These are phyloP conservation scores for Lenzites betulinus DNA, from an alignment of 768 basidiomycete species.

Conservation along the genomic window DNA sequence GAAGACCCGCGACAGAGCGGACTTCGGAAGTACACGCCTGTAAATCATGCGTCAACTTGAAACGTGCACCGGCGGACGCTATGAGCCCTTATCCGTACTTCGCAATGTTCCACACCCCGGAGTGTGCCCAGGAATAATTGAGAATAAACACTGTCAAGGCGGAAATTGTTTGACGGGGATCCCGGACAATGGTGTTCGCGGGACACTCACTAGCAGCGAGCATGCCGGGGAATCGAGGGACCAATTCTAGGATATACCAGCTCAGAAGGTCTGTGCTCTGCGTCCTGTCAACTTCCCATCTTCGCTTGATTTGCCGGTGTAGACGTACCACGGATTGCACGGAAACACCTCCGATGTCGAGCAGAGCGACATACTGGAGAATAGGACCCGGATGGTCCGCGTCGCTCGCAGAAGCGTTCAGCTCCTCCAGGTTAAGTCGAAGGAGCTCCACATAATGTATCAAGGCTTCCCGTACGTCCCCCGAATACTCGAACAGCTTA, in stretches of 20 bases:
- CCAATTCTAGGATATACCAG: conserved; percentile 66
- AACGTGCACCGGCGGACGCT: not conserved
- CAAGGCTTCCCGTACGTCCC: conserved; percentile 44
- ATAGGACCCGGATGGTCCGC: conserved; percentile 36
- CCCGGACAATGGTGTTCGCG: not conserved
- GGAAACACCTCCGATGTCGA: conserved; percentile 63
- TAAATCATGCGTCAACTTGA: conserved; percentile 14
- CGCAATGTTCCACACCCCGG: conserved; percentile 64
- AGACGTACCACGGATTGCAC: conserved; percentile 56
- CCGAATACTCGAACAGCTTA: conserved; percentile 41
- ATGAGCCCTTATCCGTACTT: conserved; percentile 46
- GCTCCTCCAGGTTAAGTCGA: conserved; percentile 52
- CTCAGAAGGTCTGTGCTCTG: conserved; percentile 63
- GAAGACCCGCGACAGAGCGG: conserved; percentile 62
- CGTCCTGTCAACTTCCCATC: conserved; percentile 15
- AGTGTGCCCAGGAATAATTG: conserved; percentile 76
- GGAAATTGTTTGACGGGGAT: not conserved
- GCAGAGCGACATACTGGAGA: conserved; percentile 65
- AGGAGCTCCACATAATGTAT: conserved; percentile 55
- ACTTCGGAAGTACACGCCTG: conserved; percentile 63
- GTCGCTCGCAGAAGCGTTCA: conserved; percentile 41
- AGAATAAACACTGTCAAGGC: conserved; percentile 59
- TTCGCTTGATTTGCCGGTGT: not conserved
- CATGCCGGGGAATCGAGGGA: conserved; percentile 76
- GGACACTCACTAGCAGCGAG: conserved; percentile 60